Percentiles rank a stretch among this genome's conserved stretches.
Conservation (phyloP, 169 alveolate species). For the Fabrea salina region DNA sequence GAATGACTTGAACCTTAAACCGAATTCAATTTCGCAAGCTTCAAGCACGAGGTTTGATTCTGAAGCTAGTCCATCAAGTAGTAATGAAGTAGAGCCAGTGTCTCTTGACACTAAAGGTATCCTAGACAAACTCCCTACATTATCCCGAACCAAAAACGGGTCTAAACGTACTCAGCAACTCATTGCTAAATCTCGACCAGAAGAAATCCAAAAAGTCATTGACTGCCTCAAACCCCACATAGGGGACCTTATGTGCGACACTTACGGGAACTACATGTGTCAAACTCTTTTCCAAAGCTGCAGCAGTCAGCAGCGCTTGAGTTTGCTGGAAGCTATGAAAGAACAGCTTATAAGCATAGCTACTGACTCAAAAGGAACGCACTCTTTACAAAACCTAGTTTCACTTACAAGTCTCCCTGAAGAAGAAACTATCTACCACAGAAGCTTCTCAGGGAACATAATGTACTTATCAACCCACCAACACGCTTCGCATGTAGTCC, state of each 20-base stretch:
- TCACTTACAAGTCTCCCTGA: conserved; percentile 42
- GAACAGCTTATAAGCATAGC: conserved; percentile 54
- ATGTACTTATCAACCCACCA: conserved; percentile 46
- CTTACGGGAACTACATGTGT: conserved; percentile 82
- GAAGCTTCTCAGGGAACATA: conserved; percentile 40
- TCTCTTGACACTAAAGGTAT: no score
- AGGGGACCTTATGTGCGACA: conserved; percentile 63
- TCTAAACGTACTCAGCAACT: not conserved
- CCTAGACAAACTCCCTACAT: not conserved
- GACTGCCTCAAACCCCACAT: conserved; percentile 14
- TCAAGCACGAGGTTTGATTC: no score
- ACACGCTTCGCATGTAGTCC: conserved; percentile 68
- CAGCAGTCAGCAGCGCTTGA: conserved; percentile 48
- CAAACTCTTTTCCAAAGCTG: conserved; percentile 54
- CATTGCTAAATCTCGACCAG: conserved; percentile 13
- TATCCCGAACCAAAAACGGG: conserved; percentile 14
- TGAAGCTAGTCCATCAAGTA: no score
- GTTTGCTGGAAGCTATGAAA: conserved; percentile 51
- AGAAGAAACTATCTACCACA: conserved; percentile 51
- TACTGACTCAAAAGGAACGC: conserved; percentile 76
- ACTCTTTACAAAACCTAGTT: conserved; percentile 68
- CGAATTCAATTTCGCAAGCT: no score
- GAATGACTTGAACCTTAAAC: no score
- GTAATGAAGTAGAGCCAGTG: no score
- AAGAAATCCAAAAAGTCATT: conserved; percentile 9